Evolutionary conservation across 495 filamentous ascomycete species (phyloP), one percentile per base, ranked within the genome.

Genomic region (Aspergillus kassunensis): DNA sequence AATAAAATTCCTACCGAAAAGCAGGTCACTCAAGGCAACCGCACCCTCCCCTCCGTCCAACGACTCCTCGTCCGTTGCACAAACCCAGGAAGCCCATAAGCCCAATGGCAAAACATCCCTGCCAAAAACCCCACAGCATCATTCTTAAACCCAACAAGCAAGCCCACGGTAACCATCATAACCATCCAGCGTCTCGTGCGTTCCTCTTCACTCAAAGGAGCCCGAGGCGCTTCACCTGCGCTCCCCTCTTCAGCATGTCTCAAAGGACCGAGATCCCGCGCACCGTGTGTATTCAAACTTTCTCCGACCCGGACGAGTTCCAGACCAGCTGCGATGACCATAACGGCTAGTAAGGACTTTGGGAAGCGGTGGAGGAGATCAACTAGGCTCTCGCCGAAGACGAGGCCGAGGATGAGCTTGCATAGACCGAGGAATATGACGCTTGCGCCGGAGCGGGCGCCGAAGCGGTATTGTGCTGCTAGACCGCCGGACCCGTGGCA

Each of bases 401-500:
- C 57, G 2, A 96, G 36, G 0, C 92, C 91, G 5, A 96, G 72
- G 4, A 84, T 7, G 7, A 96, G 68, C 64, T 97, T 97, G 31
- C 88, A 69, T 0, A 80, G 18, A 0, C 92, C 92, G 1, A 97
- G 77, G 39, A 95, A 63, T 36, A 96, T 82, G 33, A 96, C 78
- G 56, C 85, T 88, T 0, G 88, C 80, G 1, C 92, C 92, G 27
- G 88, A 93, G 11, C 91, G 83, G 6, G 91, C 91, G 2, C 92
- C 92, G 56, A 96, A 97, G 3, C 89, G 82, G 59, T 88, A 87
- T 63, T 96, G 91, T 1, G 84, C 92, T 2, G 92, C 92, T 0
- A 97, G 72, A 0, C 92, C 92, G 2, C 92, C 92, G 11, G 89
- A 89, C 16, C 92, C 92, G 62, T 97, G 92, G 59, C 92, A 97